Conservation (phyloP, 2,329 filamentous ascomycete genomes). For the Sclerotinia nivalis region DNA sequence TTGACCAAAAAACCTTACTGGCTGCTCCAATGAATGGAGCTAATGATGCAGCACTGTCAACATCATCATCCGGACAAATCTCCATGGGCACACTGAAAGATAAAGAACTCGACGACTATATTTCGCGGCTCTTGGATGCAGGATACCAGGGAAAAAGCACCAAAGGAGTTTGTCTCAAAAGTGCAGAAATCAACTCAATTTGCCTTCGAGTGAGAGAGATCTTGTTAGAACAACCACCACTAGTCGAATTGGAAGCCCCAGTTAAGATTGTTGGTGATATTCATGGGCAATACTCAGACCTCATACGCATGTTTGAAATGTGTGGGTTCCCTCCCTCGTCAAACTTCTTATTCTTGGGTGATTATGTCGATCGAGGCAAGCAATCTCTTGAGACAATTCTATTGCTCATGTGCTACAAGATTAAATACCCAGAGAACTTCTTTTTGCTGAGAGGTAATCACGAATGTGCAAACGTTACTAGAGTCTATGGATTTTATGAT, state of each 20-base stretch:
- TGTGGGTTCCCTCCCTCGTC: constrained; percentile 90
- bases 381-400: constrained; percentile 94
- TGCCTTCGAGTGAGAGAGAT: constrained; percentile 87
- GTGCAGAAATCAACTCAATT: constrained; percentile 93
- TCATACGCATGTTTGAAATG: constrained; percentile 98
- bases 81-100: constrained; percentile 90
- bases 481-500: constrained; percentile 97
- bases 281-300: constrained; percentile 92
- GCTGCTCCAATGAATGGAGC: constrained; percentile 45
- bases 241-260: constrained; percentile 88
- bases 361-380: constrained; percentile 96
- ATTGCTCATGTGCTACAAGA: constrained; percentile 90
- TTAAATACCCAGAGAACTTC: constrained; percentile 97
- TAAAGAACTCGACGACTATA: constrained; percentile 95
- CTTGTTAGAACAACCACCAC: constrained; percentile 85
- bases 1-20: constrained; percentile 50
- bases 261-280: constrained; percentile 98
- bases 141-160: constrained; percentile 96
- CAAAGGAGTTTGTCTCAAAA: constrained; percentile 95
- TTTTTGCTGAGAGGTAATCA: constrained; percentile 94
- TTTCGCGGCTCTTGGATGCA: constrained; percentile 88
- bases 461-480: constrained; percentile 93
- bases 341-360: constrained; percentile 92
- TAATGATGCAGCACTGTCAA: constrained; percentile 41
- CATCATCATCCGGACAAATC: constrained; percentile 56